These are phyloP conservation scores for Skeletonema costatum DNA, from an alignment of 108 stramenopile species.

Conservation along the genomic window DNA sequence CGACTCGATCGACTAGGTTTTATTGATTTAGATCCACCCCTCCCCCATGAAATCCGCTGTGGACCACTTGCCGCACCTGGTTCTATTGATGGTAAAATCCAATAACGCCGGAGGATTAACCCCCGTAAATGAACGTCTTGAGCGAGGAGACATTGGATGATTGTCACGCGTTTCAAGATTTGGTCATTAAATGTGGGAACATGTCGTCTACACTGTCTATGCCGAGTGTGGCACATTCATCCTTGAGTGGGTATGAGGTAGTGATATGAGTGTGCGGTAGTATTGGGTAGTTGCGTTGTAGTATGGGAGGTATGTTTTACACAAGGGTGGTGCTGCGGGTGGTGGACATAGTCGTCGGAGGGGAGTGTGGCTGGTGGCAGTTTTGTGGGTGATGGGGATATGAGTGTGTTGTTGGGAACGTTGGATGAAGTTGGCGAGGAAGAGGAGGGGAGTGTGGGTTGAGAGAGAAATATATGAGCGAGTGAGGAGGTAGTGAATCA, in stretches of 20 bases:
- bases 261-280: slow-evolving; percentile 20
- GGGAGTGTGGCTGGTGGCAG: slow-evolving; percentile 44
- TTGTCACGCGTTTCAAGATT: slow-evolving; percentile 54
- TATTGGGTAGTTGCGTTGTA: slow-evolving; percentile 12
- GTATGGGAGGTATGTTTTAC: slow-evolving; percentile 44
- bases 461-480: slow-evolving; percentile 2
- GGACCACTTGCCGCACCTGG: slow-evolving; percentile 34
- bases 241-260: slow-evolving; percentile 23
- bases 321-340: slow-evolving; percentile 7
- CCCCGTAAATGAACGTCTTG: slow-evolving; percentile 50
- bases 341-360: slow-evolving; percentile 24
- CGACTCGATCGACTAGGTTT: slow-evolving; percentile 38
- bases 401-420: slow-evolving; percentile 35
- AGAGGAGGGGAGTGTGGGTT: slow-evolving; percentile 18
- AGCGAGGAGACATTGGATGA: slow-evolving; percentile 54
- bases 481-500: background rate
- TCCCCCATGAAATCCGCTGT: slow-evolving; percentile 49
- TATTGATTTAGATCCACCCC: slow-evolving; percentile 48
- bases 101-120: slow-evolving; percentile 31
- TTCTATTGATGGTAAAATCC: slow-evolving; percentile 19
- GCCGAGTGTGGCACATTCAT: slow-evolving; percentile 44
- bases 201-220: slow-evolving; percentile 17
- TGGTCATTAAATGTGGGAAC: slow-evolving; percentile 7
- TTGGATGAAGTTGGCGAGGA: slow-evolving; percentile 53
- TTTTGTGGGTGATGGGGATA: slow-evolving; percentile 30